A percentile compares a stretch with the other conserved stretches of the same genome.
Evolutionary conservation across 192 early-diverging fungal genomes (phyloP).

Genomic region (Linnemannia schmuckeri): DNA sequence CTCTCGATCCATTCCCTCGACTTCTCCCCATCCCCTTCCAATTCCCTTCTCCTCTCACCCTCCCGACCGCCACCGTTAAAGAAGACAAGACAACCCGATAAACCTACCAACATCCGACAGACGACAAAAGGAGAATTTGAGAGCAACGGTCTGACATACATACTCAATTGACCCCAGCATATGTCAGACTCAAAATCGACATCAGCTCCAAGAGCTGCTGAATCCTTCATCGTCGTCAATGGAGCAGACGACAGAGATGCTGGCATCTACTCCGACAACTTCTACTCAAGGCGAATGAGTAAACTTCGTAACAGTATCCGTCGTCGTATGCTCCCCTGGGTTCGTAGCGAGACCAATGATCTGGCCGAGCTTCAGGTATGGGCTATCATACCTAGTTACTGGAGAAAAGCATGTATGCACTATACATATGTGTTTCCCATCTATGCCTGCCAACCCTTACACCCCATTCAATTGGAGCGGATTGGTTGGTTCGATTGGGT

Average conservation of each 20-base stretch:
- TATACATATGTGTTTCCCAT: not conserved
- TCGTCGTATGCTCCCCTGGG: constrained; percentile 56
- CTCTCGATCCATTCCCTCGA: not conserved
- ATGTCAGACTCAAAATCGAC: not conserved
- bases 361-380: constrained; percentile 65
- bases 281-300: constrained; percentile 61
- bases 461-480: too few relatives aligned
- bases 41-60: not conserved
- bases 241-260: constrained; percentile 61
- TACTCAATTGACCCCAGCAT: not conserved
- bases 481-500: too few relatives aligned
- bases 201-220: not conserved
- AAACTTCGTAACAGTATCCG: constrained; percentile 57
- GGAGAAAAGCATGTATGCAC: not conserved
- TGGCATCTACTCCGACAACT: constrained; percentile 62
- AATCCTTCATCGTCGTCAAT: constrained; percentile 51
- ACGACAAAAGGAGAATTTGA: not conserved
- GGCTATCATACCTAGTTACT: not conserved
- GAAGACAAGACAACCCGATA: not conserved
- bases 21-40: not conserved
- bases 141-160: not conserved
- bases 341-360: constrained; percentile 59
- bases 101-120: not conserved
- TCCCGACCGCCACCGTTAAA: not conserved
- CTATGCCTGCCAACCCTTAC: not conserved